phyloP scores from a whole-genome alignment of 441 rosid species.

The Erodium texanum region DNA sequence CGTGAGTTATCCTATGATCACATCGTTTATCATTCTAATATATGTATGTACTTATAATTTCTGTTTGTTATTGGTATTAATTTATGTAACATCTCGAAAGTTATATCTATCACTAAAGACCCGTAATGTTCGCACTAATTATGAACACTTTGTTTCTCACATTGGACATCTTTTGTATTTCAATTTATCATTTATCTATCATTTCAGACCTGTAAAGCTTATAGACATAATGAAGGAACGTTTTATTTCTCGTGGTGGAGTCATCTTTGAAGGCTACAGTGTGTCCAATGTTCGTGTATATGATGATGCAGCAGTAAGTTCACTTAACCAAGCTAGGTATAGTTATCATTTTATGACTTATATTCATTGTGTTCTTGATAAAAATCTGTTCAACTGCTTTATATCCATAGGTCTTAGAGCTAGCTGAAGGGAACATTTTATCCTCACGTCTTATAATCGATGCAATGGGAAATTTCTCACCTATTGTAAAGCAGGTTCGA shows the following conservation, averaged over 20 bases:
- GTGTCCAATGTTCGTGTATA: constrained; percentile 50
- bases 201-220: constrained; percentile 77
- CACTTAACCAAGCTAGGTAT: constrained; percentile 12
- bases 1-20: constrained; percentile 46
- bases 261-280: constrained; percentile 70
- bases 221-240: constrained; percentile 69
- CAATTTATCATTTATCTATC: constrained; percentile 3
- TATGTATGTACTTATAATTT: background rate
- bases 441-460: constrained; percentile 68
- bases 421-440: constrained; percentile 52
- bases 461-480: constrained; percentile 97
- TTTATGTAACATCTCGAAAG: background rate
- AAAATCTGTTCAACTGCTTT: constrained; percentile 1
- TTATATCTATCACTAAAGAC: background rate
- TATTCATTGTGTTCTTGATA: background rate
- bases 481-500: constrained; percentile 75
- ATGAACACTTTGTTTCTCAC: background rate
- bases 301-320: constrained; percentile 61
- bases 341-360: background rate
- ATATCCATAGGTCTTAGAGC: constrained; percentile 46
- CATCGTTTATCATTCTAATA: background rate
- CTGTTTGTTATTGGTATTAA: background rate
- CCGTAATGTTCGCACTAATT: background rate
- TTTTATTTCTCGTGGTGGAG: constrained; percentile 71
- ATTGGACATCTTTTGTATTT: constrained; percentile 2